Conservation (phyloP, 805 yeast genomes). For the Kuraishia piskuri region DNA sequence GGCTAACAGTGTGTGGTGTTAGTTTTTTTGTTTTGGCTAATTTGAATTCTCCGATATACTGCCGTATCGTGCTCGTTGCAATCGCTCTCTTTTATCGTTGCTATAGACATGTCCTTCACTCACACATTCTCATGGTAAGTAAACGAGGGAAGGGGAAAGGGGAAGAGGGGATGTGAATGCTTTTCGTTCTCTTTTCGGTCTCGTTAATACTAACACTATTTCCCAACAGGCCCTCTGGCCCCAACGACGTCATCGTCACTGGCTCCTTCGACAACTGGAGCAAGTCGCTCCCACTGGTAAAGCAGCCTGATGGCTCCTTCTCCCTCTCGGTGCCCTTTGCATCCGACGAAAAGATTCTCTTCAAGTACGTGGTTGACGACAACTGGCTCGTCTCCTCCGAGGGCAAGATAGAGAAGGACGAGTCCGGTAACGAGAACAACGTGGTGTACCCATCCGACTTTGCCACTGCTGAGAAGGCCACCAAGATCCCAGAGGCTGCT, state of each 20-base stretch:
- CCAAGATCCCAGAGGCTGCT: constrained; percentile 38
- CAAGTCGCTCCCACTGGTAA: constrained; percentile 36
- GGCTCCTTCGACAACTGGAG: constrained; percentile 56
- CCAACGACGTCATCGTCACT: constrained; percentile 40
- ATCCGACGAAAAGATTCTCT: constrained; percentile 20
- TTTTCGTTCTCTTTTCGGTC: neutral
- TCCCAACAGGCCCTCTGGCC: constrained; percentile 23
- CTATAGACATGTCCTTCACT: constrained; percentile 4
- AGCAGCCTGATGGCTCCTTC: constrained; percentile 28
- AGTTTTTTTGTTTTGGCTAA: no score
- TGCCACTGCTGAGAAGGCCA: constrained; percentile 16
- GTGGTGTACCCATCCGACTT: constrained; percentile 31
- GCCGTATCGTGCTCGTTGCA: neutral
- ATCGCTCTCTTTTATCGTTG: neutral
- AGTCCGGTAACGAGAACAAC: constrained; percentile 44
- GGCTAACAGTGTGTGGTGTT: no score
- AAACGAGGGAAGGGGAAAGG: no score
- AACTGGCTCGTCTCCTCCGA: constrained; percentile 39
- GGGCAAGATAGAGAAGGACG: constrained; percentile 36
- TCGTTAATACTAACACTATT: neutral
- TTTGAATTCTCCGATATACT: neutral
- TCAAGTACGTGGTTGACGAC: constrained; percentile 55
- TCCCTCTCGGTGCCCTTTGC: constrained; percentile 21
- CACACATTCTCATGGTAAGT: constrained; percentile 19
- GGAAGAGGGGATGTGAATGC: no score